A percentile compares a stretch with the other conserved stretches of the same genome.
Conservation (phyloP, 2,329 filamentous ascomycete genomes). For the Beauveria bassiana region DNA sequence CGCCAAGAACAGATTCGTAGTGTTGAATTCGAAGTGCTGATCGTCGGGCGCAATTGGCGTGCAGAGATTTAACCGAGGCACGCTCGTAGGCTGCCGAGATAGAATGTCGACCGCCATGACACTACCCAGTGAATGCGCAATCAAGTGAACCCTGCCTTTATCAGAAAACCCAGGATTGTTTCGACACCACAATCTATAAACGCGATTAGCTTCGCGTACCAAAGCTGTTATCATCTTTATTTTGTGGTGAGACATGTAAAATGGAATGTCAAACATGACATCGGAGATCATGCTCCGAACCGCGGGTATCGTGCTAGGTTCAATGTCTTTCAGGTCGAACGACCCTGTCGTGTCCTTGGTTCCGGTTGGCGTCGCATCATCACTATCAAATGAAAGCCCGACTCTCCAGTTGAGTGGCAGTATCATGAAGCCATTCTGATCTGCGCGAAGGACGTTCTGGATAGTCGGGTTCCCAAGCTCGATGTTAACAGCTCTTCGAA, state of each 20-base stretch:
- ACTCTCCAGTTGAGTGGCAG: slow-evolving; percentile 92
- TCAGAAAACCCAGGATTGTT: slow-evolving; percentile 85
- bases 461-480: slow-evolving; percentile 70
- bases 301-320: slow-evolving; percentile 79
- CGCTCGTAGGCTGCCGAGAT: slow-evolving; percentile 73
- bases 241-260: slow-evolving; percentile 95
- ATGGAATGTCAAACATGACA: slow-evolving; percentile 97
- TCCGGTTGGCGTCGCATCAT: slow-evolving; percentile 50
- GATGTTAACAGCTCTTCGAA: slow-evolving; percentile 77
- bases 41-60: slow-evolving; percentile 31
- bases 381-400: slow-evolving; percentile 79
- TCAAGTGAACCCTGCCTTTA: slow-evolving; percentile 77
- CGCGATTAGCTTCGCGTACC: slow-evolving; percentile 82
- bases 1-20: slow-evolving; percentile 77
- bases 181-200: slow-evolving; percentile 90
- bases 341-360: slow-evolving; percentile 51
- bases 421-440: slow-evolving; percentile 88
- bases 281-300: slow-evolving; percentile 93
- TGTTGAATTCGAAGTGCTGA: slow-evolving; percentile 82
- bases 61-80: slow-evolving; percentile 44
- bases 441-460: slow-evolving; percentile 64
- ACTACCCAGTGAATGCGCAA: slow-evolving; percentile 88
- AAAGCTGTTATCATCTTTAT: slow-evolving; percentile 88
- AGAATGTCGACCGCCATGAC: slow-evolving; percentile 92
- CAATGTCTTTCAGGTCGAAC: slow-evolving; percentile 74